These are phyloP conservation scores for Geranomyces michiganensis DNA, from an alignment of 192 early-diverging fungal genomes.

Conservation along the genomic window DNA sequence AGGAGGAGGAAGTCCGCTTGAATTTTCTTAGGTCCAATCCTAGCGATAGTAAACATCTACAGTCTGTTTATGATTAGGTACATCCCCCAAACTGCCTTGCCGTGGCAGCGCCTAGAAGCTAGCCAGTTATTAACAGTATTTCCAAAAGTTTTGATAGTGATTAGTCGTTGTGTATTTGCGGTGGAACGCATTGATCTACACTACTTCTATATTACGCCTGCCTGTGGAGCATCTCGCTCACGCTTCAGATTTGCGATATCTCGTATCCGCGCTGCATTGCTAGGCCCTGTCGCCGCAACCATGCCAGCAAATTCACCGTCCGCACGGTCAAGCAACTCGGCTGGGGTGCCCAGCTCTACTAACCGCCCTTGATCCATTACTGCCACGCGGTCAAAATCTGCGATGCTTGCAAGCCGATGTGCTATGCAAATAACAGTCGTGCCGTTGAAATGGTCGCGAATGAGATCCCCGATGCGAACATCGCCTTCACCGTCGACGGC, in stretches of 20 bases:
- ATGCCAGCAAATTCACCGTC: constrained; percentile 36
- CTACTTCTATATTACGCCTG: no score
- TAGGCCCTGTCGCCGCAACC: constrained; percentile 48
- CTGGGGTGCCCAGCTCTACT: constrained; percentile 57
- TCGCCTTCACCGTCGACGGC: constrained; percentile 72
- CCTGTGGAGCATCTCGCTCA: no score
- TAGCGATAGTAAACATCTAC: no score
- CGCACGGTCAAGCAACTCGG: constrained; percentile 49
- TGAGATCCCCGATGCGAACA: constrained; percentile 58
- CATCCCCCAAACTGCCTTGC: no score
- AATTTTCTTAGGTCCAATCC: no score
- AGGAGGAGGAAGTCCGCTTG: no score
- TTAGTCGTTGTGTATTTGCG: no score
- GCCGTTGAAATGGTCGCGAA: constrained; percentile 48
- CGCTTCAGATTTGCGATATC: constrained; percentile 24
- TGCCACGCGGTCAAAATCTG: constrained; percentile 55
- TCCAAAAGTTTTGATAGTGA: no score
- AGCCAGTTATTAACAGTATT: no score
- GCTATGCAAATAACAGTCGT: constrained; percentile 32
- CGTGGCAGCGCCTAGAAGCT: no score
- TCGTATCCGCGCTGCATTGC: constrained; percentile 44
- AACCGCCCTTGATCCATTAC: constrained; percentile 52
- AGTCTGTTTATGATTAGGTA: no score
- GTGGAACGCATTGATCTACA: no score
- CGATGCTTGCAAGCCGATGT: constrained; percentile 37